These are phyloP conservation scores for Suhomyces maxii DNA, from an alignment of 1,139 yeast species.

Conservation along the genomic window DNA sequence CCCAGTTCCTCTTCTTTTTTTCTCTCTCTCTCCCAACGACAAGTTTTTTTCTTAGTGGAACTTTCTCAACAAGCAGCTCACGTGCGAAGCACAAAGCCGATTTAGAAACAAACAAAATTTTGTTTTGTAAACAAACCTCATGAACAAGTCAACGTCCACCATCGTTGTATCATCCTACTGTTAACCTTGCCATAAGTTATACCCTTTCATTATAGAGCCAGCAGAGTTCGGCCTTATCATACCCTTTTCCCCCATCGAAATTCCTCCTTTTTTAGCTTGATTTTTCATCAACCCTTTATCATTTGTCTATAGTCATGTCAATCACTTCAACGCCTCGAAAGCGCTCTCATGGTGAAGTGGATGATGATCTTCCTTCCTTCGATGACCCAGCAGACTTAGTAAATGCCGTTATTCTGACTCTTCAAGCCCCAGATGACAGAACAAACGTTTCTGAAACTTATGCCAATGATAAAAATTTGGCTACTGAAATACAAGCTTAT, in stretches of 20 bases:
- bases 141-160: slow-evolving; percentile 4
- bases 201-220: neutral
- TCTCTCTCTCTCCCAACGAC: neutral
- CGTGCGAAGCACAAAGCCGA: neutral
- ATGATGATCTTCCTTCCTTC: slow-evolving; percentile 31
- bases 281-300: neutral
- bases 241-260: neutral
- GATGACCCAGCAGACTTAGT: slow-evolving; percentile 55
- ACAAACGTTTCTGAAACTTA: slow-evolving; percentile 50
- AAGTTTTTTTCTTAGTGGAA: neutral
- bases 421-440: slow-evolving; percentile 49
- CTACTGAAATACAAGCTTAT: slow-evolving; percentile 90
- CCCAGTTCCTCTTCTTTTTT: too few species aligned
- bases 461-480: slow-evolving; percentile 71
- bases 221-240: neutral
- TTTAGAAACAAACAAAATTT: slow-evolving; percentile 11
- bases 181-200: neutral
- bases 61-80: neutral
- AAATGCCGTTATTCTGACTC: slow-evolving; percentile 52
- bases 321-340: slow-evolving; percentile 30
- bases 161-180: neutral
- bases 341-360: slow-evolving; percentile 25
- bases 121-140: slow-evolving; percentile 15
- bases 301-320: slow-evolving; percentile 9
- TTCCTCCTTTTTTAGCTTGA: neutral